Conservation (phyloP, 2,329 filamentous ascomycete species). For the Ploettnerulaceae sp. region DNA sequence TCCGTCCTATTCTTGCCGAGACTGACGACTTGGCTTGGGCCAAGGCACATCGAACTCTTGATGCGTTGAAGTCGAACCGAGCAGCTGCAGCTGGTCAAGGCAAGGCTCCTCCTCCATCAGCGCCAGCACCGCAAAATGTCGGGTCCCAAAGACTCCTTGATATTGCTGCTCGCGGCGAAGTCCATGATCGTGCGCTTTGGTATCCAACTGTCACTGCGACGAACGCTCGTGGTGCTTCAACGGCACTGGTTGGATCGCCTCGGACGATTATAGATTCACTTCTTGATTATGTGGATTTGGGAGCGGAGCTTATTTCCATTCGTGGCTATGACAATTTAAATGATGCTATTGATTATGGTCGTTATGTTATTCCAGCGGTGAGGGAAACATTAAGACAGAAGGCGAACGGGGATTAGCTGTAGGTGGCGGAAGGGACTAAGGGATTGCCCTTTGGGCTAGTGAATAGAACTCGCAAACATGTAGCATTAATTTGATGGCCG, state of each 20-base stretch:
- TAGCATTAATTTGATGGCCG: too few relatives aligned
- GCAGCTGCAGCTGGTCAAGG: constrained; percentile 32
- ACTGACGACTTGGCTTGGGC: constrained; percentile 59
- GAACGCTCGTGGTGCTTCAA: constrained; percentile 54
- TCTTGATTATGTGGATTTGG: constrained; percentile 53
- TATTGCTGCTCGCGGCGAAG: constrained; percentile 50
- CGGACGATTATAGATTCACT: constrained; percentile 50
- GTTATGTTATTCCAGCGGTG: constrained; percentile 49
- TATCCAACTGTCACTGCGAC: constrained; percentile 59
- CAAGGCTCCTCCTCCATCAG: constrained; percentile 30
- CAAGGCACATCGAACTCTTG: constrained; percentile 53
- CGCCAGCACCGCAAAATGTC: constrained; percentile 53
- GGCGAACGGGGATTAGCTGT: neutral
- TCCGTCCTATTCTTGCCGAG: constrained; percentile 56
- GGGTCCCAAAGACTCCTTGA: constrained; percentile 55
- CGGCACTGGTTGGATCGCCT: constrained; percentile 51
- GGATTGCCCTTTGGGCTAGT: too few relatives aligned
- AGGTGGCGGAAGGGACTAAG: neutral
- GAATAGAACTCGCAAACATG: too few relatives aligned
- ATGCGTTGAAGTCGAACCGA: constrained; percentile 43
- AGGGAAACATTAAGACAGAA: constrained; percentile 34
- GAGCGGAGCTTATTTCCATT: constrained; percentile 53
- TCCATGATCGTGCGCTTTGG: constrained; percentile 59
- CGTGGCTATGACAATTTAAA: constrained; percentile 57
- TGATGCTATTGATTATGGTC: constrained; percentile 55